phyloP scores from a whole-genome alignment of 257 asterid genomes.

The Nicotiana knightiana region DNA sequence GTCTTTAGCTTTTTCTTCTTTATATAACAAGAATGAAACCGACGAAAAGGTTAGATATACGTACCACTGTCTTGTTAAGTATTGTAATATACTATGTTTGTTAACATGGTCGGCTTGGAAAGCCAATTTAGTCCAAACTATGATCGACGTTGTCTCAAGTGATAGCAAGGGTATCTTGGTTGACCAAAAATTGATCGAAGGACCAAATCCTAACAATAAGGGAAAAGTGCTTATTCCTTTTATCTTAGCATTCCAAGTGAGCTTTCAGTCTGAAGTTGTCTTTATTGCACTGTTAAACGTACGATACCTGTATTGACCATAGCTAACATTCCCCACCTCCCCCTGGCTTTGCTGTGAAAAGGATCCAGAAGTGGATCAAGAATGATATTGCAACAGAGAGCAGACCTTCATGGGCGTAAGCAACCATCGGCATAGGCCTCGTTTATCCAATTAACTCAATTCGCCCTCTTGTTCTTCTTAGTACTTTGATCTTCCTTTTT shows the following conservation, averaged over 20 bases:
- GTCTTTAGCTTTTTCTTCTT: no score
- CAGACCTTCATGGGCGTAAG: slow-evolving; percentile 2
- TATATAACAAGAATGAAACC: slow-evolving; percentile 72
- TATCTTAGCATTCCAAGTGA: slow-evolving; percentile 68
- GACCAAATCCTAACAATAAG: slow-evolving; percentile 73
- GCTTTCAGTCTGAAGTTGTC: slow-evolving; percentile 9
- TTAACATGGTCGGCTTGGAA: slow-evolving; percentile 43
- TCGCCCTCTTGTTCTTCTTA: neutral
- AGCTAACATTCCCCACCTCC: neutral
- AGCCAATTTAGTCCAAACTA: slow-evolving; percentile 52
- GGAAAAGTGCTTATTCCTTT: slow-evolving; percentile 71
- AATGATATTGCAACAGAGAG: slow-evolving; percentile 41
- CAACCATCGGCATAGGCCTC: slow-evolving; percentile 19
- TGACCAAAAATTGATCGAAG: slow-evolving; percentile 82
- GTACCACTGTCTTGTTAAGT: neutral
- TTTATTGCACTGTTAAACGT: neutral
- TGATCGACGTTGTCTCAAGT: slow-evolving; percentile 48
- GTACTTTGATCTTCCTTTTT: neutral
- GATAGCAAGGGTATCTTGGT: slow-evolving; percentile 58
- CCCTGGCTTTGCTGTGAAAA: slow-evolving; percentile 46
- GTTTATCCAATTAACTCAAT: neutral
- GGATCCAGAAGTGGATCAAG: slow-evolving; percentile 58
- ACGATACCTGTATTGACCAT: neutral
- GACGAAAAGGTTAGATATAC: slow-evolving; percentile 68
- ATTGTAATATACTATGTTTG: neutral